Evolutionary conservation across 306 rosid species (phyloP), one percentile per base, ranked within the genome.

Genomic region (Quercus berberidifolia): DNA sequence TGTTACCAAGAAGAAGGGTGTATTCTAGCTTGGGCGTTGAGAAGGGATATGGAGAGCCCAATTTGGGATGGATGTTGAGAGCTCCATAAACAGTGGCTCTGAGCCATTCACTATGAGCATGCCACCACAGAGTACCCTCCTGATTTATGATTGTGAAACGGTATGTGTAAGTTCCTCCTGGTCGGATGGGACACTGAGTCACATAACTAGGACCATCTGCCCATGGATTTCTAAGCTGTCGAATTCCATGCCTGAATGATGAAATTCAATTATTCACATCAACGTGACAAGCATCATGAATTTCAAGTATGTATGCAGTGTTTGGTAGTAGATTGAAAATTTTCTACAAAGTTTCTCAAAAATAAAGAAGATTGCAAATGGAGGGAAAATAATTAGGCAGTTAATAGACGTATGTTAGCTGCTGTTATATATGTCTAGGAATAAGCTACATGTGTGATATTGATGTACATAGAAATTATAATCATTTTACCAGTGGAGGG

Each of bases 91-190:
- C 99, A 18, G 98, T 95, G 46, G 96, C 99, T 89, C 98, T 86
- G 28, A 95, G 88, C 88, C 93, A 95, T 59, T 87, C 69, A 67
- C 90, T 88, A 80, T 95, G 99, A 80, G 98, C 99, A 82, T 95
- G 99, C 99, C 99, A 95, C 98, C 98, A 95, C 30, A 95, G 78
- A 2, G 99, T 95, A 12, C 99, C 99, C 75, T 92, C 97, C 67
- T 91, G 99, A 73, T 90, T 82, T 78, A 74, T 79, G 76, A 95
- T 95, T 17, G 92, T 90, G 83, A 91, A 90, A 3, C 99, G 89
- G 76, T 95, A 95, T 38, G 99, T 95, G 88, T 95, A 95, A 78
- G 89, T 91, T 20, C 84, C 98, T 11, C 97, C 97, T 12, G 99
- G 96, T 82, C 86, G 87, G 74, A 95, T 95, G 19, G 98, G 94